A percentile compares a stretch with the other conserved stretches of the same genome.
Evolutionary conservation across 345 rosid species (phyloP).

Genomic region (Carallia pectinifolia): DNA sequence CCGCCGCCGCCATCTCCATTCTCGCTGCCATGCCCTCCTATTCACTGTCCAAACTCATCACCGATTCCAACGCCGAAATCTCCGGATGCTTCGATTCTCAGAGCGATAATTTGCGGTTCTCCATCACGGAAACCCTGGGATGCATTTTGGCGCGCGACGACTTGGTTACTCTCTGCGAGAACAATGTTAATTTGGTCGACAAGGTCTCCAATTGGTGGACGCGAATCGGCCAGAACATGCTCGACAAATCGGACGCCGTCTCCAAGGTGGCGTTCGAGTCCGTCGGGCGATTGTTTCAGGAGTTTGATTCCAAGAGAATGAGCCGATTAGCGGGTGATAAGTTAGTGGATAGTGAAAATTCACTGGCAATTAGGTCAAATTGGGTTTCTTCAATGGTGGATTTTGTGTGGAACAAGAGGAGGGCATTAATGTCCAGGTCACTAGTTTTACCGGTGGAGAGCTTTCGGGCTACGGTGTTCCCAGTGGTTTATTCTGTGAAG

Average conservation of each 20-base stretch:
- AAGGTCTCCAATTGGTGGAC: constrained; percentile 90
- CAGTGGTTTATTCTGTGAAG: constrained; percentile 81
- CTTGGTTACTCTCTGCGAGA: constrained; percentile 81
- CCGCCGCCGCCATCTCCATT: constrained; percentile 83
- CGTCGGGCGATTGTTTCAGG: constrained; percentile 82
- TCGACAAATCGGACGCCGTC: constrained; percentile 76
- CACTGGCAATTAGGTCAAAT: constrained; percentile 79
- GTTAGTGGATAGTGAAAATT: constrained; percentile 92
- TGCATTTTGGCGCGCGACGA: constrained; percentile 92
- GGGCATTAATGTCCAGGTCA: constrained; percentile 79
- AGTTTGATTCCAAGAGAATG: constrained; percentile 90
- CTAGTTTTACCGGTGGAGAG: constrained; percentile 83
- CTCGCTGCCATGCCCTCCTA: constrained; percentile 89
- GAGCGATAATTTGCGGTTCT: constrained; percentile 71
- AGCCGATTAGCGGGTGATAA: constrained; percentile 92
- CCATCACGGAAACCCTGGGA: constrained; percentile 87
- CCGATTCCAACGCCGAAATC: constrained; percentile 70
- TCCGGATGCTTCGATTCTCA: constrained; percentile 73
- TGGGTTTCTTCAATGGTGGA: constrained; percentile 92
- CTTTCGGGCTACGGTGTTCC: constrained; percentile 80
- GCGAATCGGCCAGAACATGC: constrained; percentile 78
- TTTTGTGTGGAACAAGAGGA: constrained; percentile 77
- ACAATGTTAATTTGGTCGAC: constrained; percentile 72
- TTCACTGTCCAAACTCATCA: constrained; percentile 70
- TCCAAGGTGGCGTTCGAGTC: constrained; percentile 97